Base-by-base conservation (phyloP, 208 protist genomes). In the Acanthamoeba royreba region DNA sequence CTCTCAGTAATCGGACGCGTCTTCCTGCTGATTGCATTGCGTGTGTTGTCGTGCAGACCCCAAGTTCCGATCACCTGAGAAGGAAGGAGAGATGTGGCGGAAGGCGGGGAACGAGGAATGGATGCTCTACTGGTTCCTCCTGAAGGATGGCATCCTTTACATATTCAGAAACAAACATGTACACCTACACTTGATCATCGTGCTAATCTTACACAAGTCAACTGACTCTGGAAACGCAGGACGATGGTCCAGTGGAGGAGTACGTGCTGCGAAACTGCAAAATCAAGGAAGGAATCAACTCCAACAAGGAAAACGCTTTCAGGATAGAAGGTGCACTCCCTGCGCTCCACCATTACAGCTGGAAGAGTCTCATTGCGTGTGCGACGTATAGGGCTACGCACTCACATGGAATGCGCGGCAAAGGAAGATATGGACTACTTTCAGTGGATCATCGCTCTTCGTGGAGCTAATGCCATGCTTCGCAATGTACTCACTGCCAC, bases 381-480 rank as follows among this genome's bases (percentile, higher is more conserved):
- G n/a, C n/a, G n/a, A n/a, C n/a, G n/a, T 4, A 25, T 49, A 66
- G 81, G 49, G 38, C 81, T 40, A 33, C 28, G 43, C 22, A 83
- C 35, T 17, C 72, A n/a, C 35, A 83, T 92, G 87, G 61, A 79
- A 25, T 52, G 38, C 46, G 58, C 58, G 25, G 87, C 87, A n/a
- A 79, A 92, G 43, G 87, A 72, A 19, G 87, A 92, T 8, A 45
- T 92, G n/a, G 87, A 92, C 58, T 92, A 92, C 58, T 92, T 92
- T 45, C 87, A 79, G 33, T 92, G 87, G 87, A 92, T 92, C 38
- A 42, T 92, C 43, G 87, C 87, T 33, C 35, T 92, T n/a, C 53
- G 87, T 28, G 87, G 87, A 13, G 87, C 87, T 9, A 79, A 79
- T 38, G 87, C 87, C 43, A 47, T 92, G 42, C 52, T 92, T 28